These are phyloP conservation scores for Incumbomyces delicatus DNA, from an alignment of 2,329 filamentous ascomycete genomes.

Conservation along the genomic window DNA sequence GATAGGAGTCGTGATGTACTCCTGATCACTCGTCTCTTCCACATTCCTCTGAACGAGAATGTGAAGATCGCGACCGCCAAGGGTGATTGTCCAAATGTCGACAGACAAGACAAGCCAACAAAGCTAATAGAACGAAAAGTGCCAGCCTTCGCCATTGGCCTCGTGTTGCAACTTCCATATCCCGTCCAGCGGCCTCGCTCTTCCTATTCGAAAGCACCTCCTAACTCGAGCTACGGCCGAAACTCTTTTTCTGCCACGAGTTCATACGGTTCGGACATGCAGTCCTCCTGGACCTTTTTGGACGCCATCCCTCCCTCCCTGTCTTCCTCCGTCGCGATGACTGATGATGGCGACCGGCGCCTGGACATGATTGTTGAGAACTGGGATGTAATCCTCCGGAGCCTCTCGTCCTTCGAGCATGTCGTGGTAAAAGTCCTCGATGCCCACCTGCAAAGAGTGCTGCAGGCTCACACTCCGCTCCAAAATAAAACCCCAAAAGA, in stretches of 20 bases:
- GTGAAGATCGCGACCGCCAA: constrained; percentile 25
- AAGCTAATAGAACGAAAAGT: constrained; percentile 44
- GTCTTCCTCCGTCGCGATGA: constrained; percentile 10
- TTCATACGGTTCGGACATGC: constrained; percentile 19
- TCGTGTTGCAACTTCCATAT: constrained; percentile 41
- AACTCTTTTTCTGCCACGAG: constrained; percentile 12
- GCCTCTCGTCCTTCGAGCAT: constrained; percentile 44
- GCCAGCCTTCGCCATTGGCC: constrained; percentile 50
- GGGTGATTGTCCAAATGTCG: constrained; percentile 11
- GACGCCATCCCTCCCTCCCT: constrained; percentile 20
- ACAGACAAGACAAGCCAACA: constrained; percentile 26
- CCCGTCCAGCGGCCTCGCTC: constrained; percentile 27
- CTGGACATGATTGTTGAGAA: constrained; percentile 48
- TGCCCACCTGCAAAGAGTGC: constrained; percentile 39
- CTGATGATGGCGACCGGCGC: constrained; percentile 35
- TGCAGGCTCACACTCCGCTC: constrained; percentile 24
- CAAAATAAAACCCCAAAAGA: constrained; percentile 34
- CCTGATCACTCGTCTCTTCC: constrained; percentile 50
- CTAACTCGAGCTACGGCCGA: constrained; percentile 5
- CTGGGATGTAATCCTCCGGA: constrained; percentile 50
- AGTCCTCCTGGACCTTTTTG: constrained; percentile 20
- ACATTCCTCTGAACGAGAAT: constrained; percentile 43
- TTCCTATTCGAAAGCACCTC: constrained; percentile 21
- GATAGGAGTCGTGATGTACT: constrained; percentile 40
- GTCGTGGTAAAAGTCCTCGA: constrained; percentile 44